These are phyloP conservation scores for Phytophthora ramorum DNA, from an alignment of 352 stramenopile genomes.

Conservation along the genomic window DNA sequence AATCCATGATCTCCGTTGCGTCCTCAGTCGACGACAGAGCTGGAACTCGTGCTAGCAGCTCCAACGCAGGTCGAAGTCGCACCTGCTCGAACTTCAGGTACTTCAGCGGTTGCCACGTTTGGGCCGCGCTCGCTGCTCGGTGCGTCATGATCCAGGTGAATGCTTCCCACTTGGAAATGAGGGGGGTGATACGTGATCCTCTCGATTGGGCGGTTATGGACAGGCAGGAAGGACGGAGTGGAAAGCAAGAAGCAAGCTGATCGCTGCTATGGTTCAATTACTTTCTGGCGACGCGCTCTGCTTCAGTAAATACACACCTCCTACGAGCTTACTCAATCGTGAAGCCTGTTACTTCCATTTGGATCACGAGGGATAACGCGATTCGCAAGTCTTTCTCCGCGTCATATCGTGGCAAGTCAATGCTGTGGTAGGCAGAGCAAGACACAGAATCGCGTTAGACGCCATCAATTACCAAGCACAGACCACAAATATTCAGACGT, in stretches of 20 bases:
- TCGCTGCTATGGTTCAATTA: constrained; percentile 38
- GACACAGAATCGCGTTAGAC: constrained; percentile 12
- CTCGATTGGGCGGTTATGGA: background rate
- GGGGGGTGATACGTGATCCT: background rate
- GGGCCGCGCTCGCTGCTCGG: background rate
- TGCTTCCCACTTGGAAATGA: background rate
- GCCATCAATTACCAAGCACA: background rate
- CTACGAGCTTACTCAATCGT: constrained; percentile 76
- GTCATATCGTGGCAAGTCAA: constrained; percentile 81
- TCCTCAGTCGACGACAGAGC: background rate
- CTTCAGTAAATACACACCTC: constrained; percentile 40
- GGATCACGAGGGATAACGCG: constrained; percentile 81
- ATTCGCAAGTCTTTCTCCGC: constrained; percentile 82
- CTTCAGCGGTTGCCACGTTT: background rate
- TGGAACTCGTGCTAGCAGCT: background rate
- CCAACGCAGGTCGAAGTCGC: background rate
- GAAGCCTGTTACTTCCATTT: constrained; percentile 90
- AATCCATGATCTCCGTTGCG: background rate
- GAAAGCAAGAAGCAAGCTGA: constrained; percentile 26
- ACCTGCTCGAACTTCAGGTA: constrained; percentile 12
- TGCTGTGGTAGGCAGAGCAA: constrained; percentile 41
- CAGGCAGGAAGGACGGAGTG: background rate
- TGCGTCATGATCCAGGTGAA: background rate
- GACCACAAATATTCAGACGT: constrained; percentile 19
- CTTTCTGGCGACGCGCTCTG: constrained; percentile 22